Evolutionary conservation across 1,284 basidiomycete species (phyloP), one percentile per base, ranked within the genome.

Genomic region (Cryptococcus neoformans): DNA sequence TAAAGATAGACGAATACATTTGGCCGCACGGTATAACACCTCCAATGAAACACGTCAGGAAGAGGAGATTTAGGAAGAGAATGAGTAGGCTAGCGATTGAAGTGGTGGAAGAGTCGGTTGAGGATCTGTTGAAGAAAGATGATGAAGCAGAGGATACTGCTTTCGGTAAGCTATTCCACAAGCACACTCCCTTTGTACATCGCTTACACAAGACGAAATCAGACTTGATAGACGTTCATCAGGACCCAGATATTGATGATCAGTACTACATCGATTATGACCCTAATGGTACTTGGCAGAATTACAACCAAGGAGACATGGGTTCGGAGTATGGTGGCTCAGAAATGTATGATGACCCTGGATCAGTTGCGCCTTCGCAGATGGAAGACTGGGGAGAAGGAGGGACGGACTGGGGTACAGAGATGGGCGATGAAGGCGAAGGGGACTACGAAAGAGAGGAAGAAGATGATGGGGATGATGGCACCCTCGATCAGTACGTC

Each of bases 1-100:
- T 97, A 78, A 93, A 89, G 66, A 85, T 95, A 37, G 92, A 97
- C 65, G 95, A 98, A 66, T 98, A 94, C 75, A 91, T 98, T 59
- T 99, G 91, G 86, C 93, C 90, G 0, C 95, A 99, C 69, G 96
- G 96, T 5, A 83, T 99, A 55, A 97, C 94, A 0, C 95, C 95
- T 48, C 96, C 96, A 7, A 79, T 99, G 64, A 85, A 89, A 57
- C 87, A 94, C 74, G 92, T 87, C 39, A 84, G 96, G 49, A 97
- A 98, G 77, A 85, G 96, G 35, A 82, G 96, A 42, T 99, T 98
- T 78, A 83, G 95, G 59, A 96, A 94, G 75, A 56, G 65, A 14
- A 59, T 69, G 41, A 63, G 62, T 10, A 48, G 60, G 37, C 64
- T 91, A 84, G 92, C 92, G 1, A 98, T 98, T 64, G 94, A 98